Evolutionary conservation across 768 basidiomycete species (phyloP), one percentile per base, ranked within the genome.

Genomic region (Boletellus sp.): DNA sequence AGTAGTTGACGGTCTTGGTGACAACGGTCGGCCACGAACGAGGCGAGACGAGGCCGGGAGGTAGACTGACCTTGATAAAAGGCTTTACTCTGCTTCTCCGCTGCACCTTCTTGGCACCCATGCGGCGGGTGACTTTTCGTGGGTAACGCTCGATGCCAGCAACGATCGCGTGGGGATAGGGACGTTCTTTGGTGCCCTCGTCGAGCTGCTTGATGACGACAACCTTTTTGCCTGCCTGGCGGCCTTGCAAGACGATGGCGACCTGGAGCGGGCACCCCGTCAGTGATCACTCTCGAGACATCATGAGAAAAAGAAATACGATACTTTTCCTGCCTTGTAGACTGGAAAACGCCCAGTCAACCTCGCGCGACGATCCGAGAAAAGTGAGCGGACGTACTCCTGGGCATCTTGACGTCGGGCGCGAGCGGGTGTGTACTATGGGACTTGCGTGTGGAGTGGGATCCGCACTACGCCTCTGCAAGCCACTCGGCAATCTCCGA

Each of bases 171-270:
- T 99, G 94, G 58, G 95, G 90, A 77, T 96, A 99, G 49, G 87
- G 91, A 56, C 91, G 81, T 61, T 94, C 92, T 76, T 97, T 97
- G 61, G 87, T 92, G 36, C 94, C 94, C 70, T 98, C 96, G 69
- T 99, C 96, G 55, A 85, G 70, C 73, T 97, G 95, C 76, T 94
- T 96, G 74, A 99, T 93, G 59, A 98, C 90, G 54, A 99, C 95
- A 60, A 97, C 95, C 80, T 99, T 99, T 79, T 91, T 93, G 68
- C 96, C 96, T 59, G 96, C 96, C 72, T 97, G 96, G 70, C 96
- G 94, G 70, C 96, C 96, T 76, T 94, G 90, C 70, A 98, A 90
- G 72, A 97, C 84, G 76, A 98, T 94, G 59, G 91, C 92, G 62
- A 94, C 91, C 90, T 92, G 56, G 4, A 16, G 12, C 2, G 13